A percentile compares a stretch with the other conserved stretches of the same genome.
Conservation (phyloP, 192 early-diverging fungal species). For the Phlyctochytrium arcticum region DNA sequence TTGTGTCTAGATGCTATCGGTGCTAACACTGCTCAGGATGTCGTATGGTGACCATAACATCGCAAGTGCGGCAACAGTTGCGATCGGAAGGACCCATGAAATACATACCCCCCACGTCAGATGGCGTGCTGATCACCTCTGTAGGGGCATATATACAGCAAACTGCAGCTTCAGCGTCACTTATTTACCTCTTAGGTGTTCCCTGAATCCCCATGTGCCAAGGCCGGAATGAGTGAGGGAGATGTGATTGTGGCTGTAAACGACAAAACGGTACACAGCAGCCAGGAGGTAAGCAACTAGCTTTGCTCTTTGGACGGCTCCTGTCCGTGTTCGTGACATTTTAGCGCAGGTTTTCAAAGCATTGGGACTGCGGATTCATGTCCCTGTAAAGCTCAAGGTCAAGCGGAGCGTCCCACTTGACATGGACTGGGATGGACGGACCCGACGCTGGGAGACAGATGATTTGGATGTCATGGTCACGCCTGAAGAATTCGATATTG, state of each 20-base stretch:
- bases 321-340: neutral
- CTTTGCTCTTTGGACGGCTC: neutral
- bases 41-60: constrained; percentile 38
- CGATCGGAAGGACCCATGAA: neutral
- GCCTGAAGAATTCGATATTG: constrained; percentile 21
- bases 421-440: constrained; percentile 33
- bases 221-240: constrained; percentile 33
- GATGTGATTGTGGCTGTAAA: constrained; percentile 44
- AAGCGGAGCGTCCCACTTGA: constrained; percentile 39
- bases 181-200: constrained; percentile 8
- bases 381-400: constrained; percentile 30
- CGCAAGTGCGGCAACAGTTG: constrained; percentile 38
- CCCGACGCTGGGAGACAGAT: constrained; percentile 14
- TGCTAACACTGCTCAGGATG: constrained; percentile 5
- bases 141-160: neutral
- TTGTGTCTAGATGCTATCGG: neutral
- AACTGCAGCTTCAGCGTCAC: neutral
- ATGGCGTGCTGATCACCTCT: constrained; percentile 38
- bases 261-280: constrained; percentile 16
- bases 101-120: constrained; percentile 17
- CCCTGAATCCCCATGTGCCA: constrained; percentile 29
- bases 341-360: constrained; percentile 18
- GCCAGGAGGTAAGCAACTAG: constrained; percentile 33
- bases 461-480: constrained; percentile 11
- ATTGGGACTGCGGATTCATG: constrained; percentile 33